Conservation (phyloP, 805 yeast species). For the Saccharomycopsis sp. region DNA sequence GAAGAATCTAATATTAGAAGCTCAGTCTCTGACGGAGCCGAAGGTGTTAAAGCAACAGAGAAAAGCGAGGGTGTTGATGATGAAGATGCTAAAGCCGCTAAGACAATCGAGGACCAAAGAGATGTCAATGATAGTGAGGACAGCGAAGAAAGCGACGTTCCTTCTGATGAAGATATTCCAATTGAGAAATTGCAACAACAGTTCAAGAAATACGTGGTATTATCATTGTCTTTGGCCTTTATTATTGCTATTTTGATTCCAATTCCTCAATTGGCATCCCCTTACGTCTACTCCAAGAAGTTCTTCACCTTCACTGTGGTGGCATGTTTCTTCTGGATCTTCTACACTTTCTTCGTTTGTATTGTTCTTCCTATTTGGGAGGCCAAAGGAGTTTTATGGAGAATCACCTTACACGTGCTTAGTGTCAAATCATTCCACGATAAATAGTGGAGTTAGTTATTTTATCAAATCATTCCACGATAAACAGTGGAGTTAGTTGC, state of each 20-base stretch:
- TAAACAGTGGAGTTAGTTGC: too few species aligned
- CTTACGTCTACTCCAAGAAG: slow-evolving; percentile 30
- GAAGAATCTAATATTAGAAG: neutral
- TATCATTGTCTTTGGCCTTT: slow-evolving; percentile 25
- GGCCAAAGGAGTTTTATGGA: slow-evolving; percentile 21
- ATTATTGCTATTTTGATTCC: slow-evolving; percentile 31
- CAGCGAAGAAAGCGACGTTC: slow-evolving; percentile 22
- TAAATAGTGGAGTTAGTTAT: neutral
- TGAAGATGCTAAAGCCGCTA: neutral
- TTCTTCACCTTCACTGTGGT: slow-evolving; percentile 31
- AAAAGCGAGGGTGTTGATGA: neutral
- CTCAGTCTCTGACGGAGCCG: slow-evolving; percentile 1
- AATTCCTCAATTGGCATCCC: slow-evolving; percentile 30
- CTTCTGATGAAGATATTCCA: slow-evolving; percentile 26
- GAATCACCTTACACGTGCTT: neutral
- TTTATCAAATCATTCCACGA: neutral
- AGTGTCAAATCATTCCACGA: neutral
- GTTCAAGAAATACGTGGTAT: slow-evolving; percentile 28
- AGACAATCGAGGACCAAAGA: neutral
- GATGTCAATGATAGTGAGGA: slow-evolving; percentile 3
- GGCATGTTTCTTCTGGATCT: slow-evolving; percentile 32
- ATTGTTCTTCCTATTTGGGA: slow-evolving; percentile 30
- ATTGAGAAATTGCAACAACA: slow-evolving; percentile 27
- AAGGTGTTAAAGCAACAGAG: neutral
- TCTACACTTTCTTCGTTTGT: slow-evolving; percentile 29